Percentiles rank a stretch among this genome's conserved stretches.
phyloP scores from a whole-genome alignment of 306 rosid genomes.

The Cyclanthera cordifolia region DNA sequence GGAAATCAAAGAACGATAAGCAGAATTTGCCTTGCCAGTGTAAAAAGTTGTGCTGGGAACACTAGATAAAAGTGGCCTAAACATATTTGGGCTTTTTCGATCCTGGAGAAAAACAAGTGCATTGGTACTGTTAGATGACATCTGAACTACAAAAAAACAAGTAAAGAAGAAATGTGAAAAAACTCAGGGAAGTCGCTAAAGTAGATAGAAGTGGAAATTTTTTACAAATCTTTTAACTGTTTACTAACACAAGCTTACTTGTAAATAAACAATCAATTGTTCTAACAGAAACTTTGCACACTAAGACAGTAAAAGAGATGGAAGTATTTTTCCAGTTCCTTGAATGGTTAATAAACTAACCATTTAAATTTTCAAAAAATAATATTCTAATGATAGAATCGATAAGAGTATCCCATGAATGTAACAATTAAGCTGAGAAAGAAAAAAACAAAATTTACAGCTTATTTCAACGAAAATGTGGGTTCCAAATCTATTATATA shows the following conservation, averaged over 20 bases:
- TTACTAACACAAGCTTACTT: background rate
- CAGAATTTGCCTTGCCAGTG: constrained; percentile 54
- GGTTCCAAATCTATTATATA: background rate
- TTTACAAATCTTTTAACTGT: background rate
- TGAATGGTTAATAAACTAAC: background rate
- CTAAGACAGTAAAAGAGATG: background rate
- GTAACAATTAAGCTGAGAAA: background rate
- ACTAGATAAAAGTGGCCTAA: constrained; percentile 82
- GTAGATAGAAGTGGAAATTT: background rate
- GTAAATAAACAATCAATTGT: background rate
- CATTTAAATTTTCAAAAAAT: background rate
- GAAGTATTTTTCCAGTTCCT: background rate
- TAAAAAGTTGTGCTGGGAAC: constrained; percentile 70
- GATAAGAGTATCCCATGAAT: background rate
- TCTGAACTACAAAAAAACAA: background rate
- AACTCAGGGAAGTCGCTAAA: background rate
- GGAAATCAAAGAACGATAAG: constrained; percentile 51
- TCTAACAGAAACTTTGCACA: background rate
- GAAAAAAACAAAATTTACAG: background rate
- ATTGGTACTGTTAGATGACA: constrained; percentile 17
- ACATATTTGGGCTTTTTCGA: constrained; percentile 70
- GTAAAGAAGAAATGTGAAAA: background rate
- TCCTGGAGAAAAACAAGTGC: constrained; percentile 39
- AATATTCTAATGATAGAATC: background rate
- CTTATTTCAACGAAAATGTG: background rate